Base-by-base conservation (phyloP, 306 rosid genomes). In the Cucurbita ficifolia region DNA sequence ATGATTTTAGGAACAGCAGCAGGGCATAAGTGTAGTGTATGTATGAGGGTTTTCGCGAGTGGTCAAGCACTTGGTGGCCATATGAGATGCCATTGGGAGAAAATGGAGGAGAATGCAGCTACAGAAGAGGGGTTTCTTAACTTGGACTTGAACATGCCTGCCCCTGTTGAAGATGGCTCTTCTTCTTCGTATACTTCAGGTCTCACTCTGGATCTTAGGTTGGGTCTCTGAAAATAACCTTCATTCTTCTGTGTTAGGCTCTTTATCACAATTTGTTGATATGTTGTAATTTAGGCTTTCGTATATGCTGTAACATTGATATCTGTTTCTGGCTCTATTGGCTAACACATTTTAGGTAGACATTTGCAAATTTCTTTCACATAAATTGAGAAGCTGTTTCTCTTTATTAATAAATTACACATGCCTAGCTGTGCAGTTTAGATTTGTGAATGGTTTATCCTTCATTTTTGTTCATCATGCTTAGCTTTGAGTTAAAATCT, bases 31-130 rank as follows among this genome's bases (percentile, higher is more conserved):
- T 85, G 96, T 22, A 77, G 86, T 29, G 33, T 29, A 29, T 29
- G 33, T 29, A 29, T 29, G 33, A 29, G 33, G 33, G 33, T 29
- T 29, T 29, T 29, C 0, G 33, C 33, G 33, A 29, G 33, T 29
- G 33, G 33, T 29, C 33, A 29, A 29, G 33, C 33, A 29, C 33
- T 29, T 29, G 33, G 33, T 10, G 89, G 89, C 10, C 96, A 90
- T 14, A 85, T 83, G 79, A 83, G 90, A 84, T 79, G 89, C 61
- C 94, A 88, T 5, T 87, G 89, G 92, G 93, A 87, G 75, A 60
- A 3, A 29, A 3, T 29, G 33, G 33, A 29, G 33, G 33, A 84
- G 75, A 60, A 84, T 36, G 72, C 52, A n/a, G 48, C 78, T 19
- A 62, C 38, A 16, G 75, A 60, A 16, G 42, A 64, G 19, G 70